Base-by-base conservation (phyloP, 495 filamentous ascomycete species). In the Xylaria longipes region DNA sequence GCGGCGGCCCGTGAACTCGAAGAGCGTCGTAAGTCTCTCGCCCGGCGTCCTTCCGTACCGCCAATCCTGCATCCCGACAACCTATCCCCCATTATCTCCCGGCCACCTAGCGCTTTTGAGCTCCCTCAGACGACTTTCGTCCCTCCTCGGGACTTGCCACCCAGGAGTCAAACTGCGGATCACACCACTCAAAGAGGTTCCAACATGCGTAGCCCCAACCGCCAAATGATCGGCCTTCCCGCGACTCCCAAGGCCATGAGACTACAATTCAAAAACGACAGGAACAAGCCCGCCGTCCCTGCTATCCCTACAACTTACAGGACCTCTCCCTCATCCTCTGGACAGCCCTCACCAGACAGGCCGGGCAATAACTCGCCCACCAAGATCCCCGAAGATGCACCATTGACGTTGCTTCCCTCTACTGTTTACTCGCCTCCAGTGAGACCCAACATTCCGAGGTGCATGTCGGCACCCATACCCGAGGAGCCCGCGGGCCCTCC, bases 231-330 rank as follows among this genome's bases (percentile, higher is more conserved):
- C 67, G 94, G 94, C 3, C 85, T 97, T 1, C 93, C 94, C 52
- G 92, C 93, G 5, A 97, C 93, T 8, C 93, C 94, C 27, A 86
- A 91, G 81, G 93, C 93, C 3, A 96, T 97, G 93, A 88, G 91
- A 33, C 90, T 94, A 3, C 90, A 91, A 60, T 90, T 94, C 72
- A 87, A 89, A 72, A 84, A 86, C 0, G 85, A 90, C 50, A 82
- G 83, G 67, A 80, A 80, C 56, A 88, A 88, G 56, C 90, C 90
- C 35, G 86, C 87, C 15, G 89, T 94, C 2, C 92, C 93, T 2
- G 84, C 87, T 11, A 85, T 95, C 8, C 91, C 92, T 6, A 82
- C 87, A 22, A 84, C 82, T 20, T 86, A 85, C 66, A 80, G 76
- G 64, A 68, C 74, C 5, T 81, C 75, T 9, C 77, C 76, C 8